Conservation (phyloP, 1,284 basidiomycete genomes). For the Trichosporon faecale region DNA sequence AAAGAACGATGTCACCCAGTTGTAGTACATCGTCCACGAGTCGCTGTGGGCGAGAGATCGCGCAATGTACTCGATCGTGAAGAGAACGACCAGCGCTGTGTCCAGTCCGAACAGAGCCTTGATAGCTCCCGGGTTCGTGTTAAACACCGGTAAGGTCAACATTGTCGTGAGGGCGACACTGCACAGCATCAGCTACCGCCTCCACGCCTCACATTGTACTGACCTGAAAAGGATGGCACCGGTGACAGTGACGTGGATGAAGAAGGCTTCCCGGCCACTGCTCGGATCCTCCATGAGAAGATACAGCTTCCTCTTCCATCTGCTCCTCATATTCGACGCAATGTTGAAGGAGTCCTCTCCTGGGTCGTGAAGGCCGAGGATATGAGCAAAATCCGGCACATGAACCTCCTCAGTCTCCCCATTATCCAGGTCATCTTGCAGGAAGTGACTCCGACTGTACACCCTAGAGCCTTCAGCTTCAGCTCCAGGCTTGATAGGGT, state of each 20-base stretch:
- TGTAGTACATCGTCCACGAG: slow-evolving; percentile 49
- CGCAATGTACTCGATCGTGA: slow-evolving; percentile 65
- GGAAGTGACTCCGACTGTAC: slow-evolving; percentile 15
- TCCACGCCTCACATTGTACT: slow-evolving; percentile 16
- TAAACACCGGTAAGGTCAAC: slow-evolving; percentile 78
- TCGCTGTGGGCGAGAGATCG: slow-evolving; percentile 52
- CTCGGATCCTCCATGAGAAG: slow-evolving; percentile 52
- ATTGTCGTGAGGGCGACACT: slow-evolving; percentile 77
- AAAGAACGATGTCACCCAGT: slow-evolving; percentile 62
- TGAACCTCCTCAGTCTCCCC: slow-evolving; percentile 39
- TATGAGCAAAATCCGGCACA: slow-evolving; percentile 49
- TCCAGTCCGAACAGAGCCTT: slow-evolving; percentile 73
- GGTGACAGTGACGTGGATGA: slow-evolving; percentile 48
- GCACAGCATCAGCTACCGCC: slow-evolving; percentile 51
- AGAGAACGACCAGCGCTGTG: slow-evolving; percentile 72
- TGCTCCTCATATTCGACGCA: slow-evolving; percentile 41
- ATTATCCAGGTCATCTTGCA: slow-evolving; percentile 23
- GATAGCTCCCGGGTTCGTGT: slow-evolving; percentile 60
- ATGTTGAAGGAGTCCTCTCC: slow-evolving; percentile 51
- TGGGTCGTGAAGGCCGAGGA: slow-evolving; percentile 46
- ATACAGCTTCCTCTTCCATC: slow-evolving; percentile 50
- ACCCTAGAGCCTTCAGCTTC: not conserved
- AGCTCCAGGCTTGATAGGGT: not conserved
- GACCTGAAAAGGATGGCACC: slow-evolving; percentile 51
- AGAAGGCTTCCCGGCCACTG: slow-evolving; percentile 49